A percentile compares a stretch with the other conserved stretches of the same genome.
Evolutionary conservation across 768 basidiomycete genomes (phyloP).

Genomic region (Boletellus emodensis): DNA sequence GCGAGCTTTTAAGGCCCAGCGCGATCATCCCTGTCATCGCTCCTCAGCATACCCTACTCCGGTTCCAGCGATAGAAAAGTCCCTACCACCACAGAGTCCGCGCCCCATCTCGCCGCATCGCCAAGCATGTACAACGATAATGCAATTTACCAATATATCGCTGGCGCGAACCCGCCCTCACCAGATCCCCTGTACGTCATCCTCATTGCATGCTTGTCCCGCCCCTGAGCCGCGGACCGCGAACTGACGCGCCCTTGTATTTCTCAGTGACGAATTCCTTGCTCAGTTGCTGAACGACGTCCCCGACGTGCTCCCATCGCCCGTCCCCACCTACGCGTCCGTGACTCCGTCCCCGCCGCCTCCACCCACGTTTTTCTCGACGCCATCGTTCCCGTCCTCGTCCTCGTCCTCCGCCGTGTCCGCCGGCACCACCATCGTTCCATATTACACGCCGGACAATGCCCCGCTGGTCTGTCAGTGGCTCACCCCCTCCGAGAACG

Average conservation of each 20-base stretch:
- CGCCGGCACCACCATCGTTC: background rate
- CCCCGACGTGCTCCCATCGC: background rate
- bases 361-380: no score
- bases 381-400: background rate
- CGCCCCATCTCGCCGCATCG: background rate
- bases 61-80: background rate
- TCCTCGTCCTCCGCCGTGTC: background rate
- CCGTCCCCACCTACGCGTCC: background rate
- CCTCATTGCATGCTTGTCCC: background rate
- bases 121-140: conserved; percentile 1
- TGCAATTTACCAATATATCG: background rate
- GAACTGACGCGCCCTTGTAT: background rate
- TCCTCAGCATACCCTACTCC: background rate
- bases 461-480: conserved; percentile 9
- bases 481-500: background rate
- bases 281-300: conserved; percentile 9
- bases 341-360: background rate
- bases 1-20: conserved; percentile 4
- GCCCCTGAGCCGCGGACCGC: background rate
- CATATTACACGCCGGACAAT: background rate
- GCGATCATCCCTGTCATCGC: background rate
- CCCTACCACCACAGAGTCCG: background rate
- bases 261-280: conserved; percentile 11
- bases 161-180: background rate
- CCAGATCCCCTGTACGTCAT: conserved; percentile 12